Conservation (phyloP, 208 protist genomes). For the Sergeia podlipaevii region DNA sequence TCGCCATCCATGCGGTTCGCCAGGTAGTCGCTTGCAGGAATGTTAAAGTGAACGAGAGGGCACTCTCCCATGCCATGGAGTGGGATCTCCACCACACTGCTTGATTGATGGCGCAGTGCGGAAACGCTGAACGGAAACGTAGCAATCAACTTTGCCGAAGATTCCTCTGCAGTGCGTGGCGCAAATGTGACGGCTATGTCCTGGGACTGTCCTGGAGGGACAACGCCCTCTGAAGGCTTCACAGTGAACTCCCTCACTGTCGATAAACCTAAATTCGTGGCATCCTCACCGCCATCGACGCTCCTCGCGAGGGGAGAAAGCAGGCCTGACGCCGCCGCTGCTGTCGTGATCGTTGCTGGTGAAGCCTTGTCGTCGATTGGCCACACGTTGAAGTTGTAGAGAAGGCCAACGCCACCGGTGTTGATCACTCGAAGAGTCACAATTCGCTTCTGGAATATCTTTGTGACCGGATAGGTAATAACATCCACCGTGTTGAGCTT, state of each 20-base stretch:
- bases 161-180: conserved; percentile 54
- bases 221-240: conserved; percentile 40
- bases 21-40: conserved; percentile 91
- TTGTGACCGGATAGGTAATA: conserved; percentile 88
- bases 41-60: conserved; percentile 96
- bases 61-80: conserved; percentile 84
- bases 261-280: too few species aligned
- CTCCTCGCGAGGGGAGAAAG: too few species aligned
- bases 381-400: conserved; percentile 59
- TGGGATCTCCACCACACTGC: conserved; percentile 48
- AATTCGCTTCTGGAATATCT: conserved; percentile 92
- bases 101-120: too few species aligned
- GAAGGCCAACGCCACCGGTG: conserved; percentile 70
- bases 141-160: conserved; percentile 30
- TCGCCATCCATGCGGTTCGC: conserved; percentile 57
- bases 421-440: conserved; percentile 85
- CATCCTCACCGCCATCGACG: too few species aligned
- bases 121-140: conserved; percentile 54
- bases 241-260: conserved; percentile 58
- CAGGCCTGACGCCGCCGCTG: background rate
- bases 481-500: conserved; percentile 18
- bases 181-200: conserved; percentile 86
- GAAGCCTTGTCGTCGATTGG: background rate
- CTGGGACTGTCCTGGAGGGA: conserved; percentile 38
- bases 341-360: background rate